Evolutionary conservation across 1,284 basidiomycete species (phyloP), one percentile per base, ranked within the genome.

Genomic region (Cystobasidium pallidum): DNA sequence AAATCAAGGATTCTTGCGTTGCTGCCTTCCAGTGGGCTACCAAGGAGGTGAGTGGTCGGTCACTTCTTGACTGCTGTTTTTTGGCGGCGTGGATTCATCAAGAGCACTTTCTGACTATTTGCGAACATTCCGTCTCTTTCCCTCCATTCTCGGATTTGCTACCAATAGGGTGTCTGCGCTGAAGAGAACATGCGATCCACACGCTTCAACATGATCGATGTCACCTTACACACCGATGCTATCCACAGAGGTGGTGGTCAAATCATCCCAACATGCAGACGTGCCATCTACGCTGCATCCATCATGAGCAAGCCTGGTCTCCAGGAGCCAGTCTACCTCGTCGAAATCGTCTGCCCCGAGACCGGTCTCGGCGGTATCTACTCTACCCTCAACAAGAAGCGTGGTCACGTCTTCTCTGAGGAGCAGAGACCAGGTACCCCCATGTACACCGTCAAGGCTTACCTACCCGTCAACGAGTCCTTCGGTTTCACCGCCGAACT

Each of bases 201-300:
- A 80, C 92, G 96, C 78, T 86, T 93, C 86, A 98, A 98, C 86
- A 86, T 98, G 64, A 85, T 97, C 78, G 95, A 97, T 88, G 94
- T 97, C 75, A 95, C 92, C 75, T 87, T 99, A 73, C 95, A 98
- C 84, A 87, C 95, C 80, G 96, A 99, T 86, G 94, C 96, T 77
- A 99, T 99, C 81, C 96, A 99, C 85, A 92, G 96, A 86, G 96
- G 96, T 84, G 94, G 94, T 86, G 95, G 95, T 83, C 95, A 99
- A 84, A 87, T 97, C 81, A 96, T 97, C 83, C 94, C 94, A 72
- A 93, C 91, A 34, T 91, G 89, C 82, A 91, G 96, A 84, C 94
- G 96, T 83, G 96, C 91, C 79, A 90, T 90, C 81, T 98, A 98
- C 84, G 96, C 96, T 78, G 92, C 95, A 66, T 90, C 92, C 82